These are phyloP conservation scores for Saccharomyces hybrid DNA, from an alignment of 1,139 yeast species.

Conservation along the genomic window DNA sequence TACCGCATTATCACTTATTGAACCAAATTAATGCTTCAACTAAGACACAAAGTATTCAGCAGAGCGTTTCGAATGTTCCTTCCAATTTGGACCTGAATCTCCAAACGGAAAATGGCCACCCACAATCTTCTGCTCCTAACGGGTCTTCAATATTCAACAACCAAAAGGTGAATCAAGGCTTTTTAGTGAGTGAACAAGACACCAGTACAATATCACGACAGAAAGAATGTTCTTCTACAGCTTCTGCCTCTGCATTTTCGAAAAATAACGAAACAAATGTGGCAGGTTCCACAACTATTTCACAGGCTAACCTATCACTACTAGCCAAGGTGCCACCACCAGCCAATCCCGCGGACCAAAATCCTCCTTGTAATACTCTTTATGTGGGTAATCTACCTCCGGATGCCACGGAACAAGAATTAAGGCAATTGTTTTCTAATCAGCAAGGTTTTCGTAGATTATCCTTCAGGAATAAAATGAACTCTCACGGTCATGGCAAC, in stretches of 20 bases:
- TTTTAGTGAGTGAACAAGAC: neutral
- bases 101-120: neutral
- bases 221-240: constrained; percentile 15
- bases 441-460: constrained; percentile 89
- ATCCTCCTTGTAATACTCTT: constrained; percentile 94
- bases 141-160: constrained; percentile 9
- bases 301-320: constrained; percentile 61
- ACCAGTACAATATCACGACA: constrained; percentile 13
- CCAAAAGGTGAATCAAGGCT: constrained; percentile 8
- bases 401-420: constrained; percentile 90
- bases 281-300: constrained; percentile 20
- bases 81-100: neutral
- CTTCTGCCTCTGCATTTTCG: constrained; percentile 1
- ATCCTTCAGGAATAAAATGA: constrained; percentile 71
- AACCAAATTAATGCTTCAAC: neutral
- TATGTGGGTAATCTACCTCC: constrained; percentile 97
- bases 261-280: constrained; percentile 6
- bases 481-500: constrained; percentile 27
- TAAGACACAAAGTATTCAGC: neutral
- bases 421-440: constrained; percentile 78
- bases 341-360: constrained; percentile 97
- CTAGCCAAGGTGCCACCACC: constrained; percentile 86
- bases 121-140: constrained; percentile 7
- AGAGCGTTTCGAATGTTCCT: neutral
- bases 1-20: neutral